Base-by-base conservation (phyloP, 1,139 yeast species). In the Candida glucosophila region DNA sequence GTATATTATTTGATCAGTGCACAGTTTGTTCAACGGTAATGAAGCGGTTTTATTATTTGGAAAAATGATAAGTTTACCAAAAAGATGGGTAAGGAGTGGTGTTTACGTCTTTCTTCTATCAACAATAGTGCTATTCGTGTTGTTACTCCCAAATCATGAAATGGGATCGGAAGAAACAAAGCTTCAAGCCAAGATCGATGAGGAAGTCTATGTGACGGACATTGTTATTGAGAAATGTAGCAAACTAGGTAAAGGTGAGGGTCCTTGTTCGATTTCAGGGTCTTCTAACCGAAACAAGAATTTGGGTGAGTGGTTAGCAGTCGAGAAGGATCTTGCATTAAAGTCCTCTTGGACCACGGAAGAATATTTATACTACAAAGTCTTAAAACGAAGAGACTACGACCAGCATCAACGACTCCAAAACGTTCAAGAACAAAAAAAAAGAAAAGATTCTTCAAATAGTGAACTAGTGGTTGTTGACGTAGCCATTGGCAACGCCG, bases 191-290 rank as follows among this genome's bases (percentile, higher is more conserved):
- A n/a, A n/a, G n/a, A n/a, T n/a, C n/a, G n/a, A n/a, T n/a, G n/a
- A n/a, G n/a, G n/a, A 58, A 31, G 37, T 45, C 28, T 61, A 48
- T 32, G 40, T 63, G n/a, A 40, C 60, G 6, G 69, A 63, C 35
- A 37, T 63, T 5, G 36, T 52, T 23, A 36, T 63, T 8, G 49
- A 43, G 10, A 42, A 39, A n/a, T 63, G 70, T 36, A 41, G 40
- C 26, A 44, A 40, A 20, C 26, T 52, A 26, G 48, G 45, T 25
- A 34, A 45, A 7, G 47, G 45, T 4, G 39, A 37, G 17, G 37
- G 47, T 3, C 33, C 31, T 10, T 62, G 69, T 35, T 67, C 66
- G 1, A 23, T 43, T 2, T 68, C 69, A 6, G 68, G 68, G 1
- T 31, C 37, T 1, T 42, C 49, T 29, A 67, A 67, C 2, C 40